phyloP scores from a whole-genome alignment of 1,284 basidiomycete species.

The Sanghuangporus sanghuang region DNA sequence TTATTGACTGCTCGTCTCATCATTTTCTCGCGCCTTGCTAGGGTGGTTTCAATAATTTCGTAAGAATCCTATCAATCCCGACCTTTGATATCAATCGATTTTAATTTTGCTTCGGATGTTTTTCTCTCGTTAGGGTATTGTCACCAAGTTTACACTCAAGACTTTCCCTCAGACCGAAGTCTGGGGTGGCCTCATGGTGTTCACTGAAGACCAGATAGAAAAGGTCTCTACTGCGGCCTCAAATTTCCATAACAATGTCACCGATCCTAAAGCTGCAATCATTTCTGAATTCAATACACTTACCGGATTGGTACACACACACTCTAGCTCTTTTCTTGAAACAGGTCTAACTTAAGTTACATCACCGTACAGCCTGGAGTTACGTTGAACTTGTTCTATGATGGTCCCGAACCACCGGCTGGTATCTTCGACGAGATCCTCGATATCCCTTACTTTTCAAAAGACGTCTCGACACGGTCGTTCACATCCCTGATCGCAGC shows the following conservation, averaged over 20 bases:
- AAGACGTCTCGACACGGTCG: constrained; percentile 35
- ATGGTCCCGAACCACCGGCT: constrained; percentile 41
- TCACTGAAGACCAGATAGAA: constrained; percentile 32
- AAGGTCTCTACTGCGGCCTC: constrained; percentile 40
- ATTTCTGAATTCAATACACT: constrained; percentile 50
- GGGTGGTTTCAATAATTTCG: constrained; percentile 61
- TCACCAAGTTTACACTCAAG: constrained; percentile 52
- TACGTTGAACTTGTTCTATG: constrained; percentile 43
- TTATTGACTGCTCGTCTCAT: neutral
- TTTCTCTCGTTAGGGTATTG: constrained; percentile 43
- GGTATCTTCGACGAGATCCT: constrained; percentile 48
- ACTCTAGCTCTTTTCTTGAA: neutral
- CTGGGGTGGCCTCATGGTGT: constrained; percentile 55
- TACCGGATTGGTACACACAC: constrained; percentile 31
- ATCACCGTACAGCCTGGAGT: constrained; percentile 33
- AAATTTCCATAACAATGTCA: constrained; percentile 43
- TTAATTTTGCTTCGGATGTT: neutral
- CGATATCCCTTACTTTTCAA: constrained; percentile 32
- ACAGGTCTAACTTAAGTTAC: neutral
- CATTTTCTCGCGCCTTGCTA: constrained; percentile 20
- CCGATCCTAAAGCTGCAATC: constrained; percentile 56
- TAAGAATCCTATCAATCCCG: constrained; percentile 24
- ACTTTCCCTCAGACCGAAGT: constrained; percentile 49
- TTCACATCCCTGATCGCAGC: constrained; percentile 38
- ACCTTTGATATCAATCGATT: neutral